These are phyloP conservation scores for Ceratobasidium sp. DNA, from an alignment of 1,284 basidiomycete genomes.

Conservation along the genomic window DNA sequence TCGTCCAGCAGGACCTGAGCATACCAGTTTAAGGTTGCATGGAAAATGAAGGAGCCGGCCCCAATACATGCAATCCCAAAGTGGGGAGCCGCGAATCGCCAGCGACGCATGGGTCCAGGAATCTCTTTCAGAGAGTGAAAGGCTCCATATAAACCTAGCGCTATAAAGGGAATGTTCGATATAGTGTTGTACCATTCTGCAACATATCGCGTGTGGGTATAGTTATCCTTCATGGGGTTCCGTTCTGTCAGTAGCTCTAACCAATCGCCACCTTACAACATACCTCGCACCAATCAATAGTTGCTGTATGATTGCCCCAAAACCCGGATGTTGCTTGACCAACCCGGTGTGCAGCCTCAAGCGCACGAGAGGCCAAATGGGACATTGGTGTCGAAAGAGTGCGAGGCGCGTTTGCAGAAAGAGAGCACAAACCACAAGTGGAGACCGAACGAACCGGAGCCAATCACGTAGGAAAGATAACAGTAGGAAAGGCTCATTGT, in stretches of 20 bases:
- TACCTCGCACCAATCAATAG: slow-evolving; percentile 45
- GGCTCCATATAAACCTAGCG: slow-evolving; percentile 43
- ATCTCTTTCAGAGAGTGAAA: slow-evolving; percentile 5
- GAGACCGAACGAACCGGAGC: too few species aligned
- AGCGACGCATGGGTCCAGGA: slow-evolving; percentile 12
- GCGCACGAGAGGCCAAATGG: not conserved
- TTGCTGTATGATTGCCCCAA: slow-evolving; percentile 44
- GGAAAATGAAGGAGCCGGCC: slow-evolving; percentile 43
- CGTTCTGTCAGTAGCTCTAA: too few species aligned
- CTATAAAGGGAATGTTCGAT: slow-evolving; percentile 44
- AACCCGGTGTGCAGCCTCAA: slow-evolving; percentile 10
- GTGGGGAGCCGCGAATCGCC: slow-evolving; percentile 36
- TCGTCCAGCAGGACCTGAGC: slow-evolving; percentile 45
- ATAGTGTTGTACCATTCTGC: slow-evolving; percentile 45
- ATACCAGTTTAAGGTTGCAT: slow-evolving; percentile 44
- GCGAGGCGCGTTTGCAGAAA: not conserved
- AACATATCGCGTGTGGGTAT: slow-evolving; percentile 41
- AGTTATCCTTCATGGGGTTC: slow-evolving; percentile 45
- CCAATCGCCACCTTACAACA: too few species aligned
- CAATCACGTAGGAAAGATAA: too few species aligned
- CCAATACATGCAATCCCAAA: slow-evolving; percentile 42
- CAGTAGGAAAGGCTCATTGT: too few species aligned
- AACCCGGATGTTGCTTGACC: slow-evolving; percentile 12
- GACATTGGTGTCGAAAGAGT: not conserved
- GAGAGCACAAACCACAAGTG: too few species aligned